A percentile compares a stretch with the other conserved stretches of the same genome.
Evolutionary conservation across 2,329 filamentous ascomycete species (phyloP).

Genomic region (Xylaria sp.): DNA sequence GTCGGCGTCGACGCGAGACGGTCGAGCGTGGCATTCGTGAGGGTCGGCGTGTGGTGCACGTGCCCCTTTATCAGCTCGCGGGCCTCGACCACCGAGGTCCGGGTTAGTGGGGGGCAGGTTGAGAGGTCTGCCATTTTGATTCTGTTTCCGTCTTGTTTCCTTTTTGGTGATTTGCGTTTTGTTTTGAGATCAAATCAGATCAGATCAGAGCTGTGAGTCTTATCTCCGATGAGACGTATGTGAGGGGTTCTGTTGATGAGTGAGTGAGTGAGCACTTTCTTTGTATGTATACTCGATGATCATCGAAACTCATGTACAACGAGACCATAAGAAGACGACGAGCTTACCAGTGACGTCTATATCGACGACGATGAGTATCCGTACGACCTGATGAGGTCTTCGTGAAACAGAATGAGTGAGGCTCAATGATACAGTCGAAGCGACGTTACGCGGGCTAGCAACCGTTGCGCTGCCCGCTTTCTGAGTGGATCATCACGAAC

Average conservation of each 20-base stretch:
- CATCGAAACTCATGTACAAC: too few species aligned
- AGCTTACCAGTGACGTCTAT: neutral
- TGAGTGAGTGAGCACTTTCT: too few species aligned
- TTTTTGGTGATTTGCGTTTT: neutral
- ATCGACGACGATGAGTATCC: neutral
- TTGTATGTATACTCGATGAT: too few species aligned
- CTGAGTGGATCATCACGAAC: slow-evolving; percentile 10
- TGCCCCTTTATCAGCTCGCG: slow-evolving; percentile 66
- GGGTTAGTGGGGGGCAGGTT: slow-evolving; percentile 60
- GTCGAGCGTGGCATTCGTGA: slow-evolving; percentile 73
- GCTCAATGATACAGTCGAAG: too few species aligned
- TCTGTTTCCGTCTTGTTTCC: neutral
- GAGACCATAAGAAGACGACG: neutral
- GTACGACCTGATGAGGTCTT: too few species aligned
- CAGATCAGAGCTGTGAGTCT: too few species aligned
- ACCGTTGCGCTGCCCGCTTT: neutral
- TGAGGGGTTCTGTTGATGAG: too few species aligned
- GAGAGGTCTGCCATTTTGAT: slow-evolving; percentile 47
- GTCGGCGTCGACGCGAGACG: slow-evolving; percentile 66
- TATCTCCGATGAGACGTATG: too few species aligned
- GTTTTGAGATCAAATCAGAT: neutral
- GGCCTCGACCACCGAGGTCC: slow-evolving; percentile 65
- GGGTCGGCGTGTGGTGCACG: slow-evolving; percentile 77
- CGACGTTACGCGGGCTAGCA: neutral
- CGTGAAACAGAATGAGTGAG: too few species aligned